Evolutionary conservation across 495 filamentous ascomycete species (phyloP).

Genomic region (Lasiosphaeriaceae sp.): DNA sequence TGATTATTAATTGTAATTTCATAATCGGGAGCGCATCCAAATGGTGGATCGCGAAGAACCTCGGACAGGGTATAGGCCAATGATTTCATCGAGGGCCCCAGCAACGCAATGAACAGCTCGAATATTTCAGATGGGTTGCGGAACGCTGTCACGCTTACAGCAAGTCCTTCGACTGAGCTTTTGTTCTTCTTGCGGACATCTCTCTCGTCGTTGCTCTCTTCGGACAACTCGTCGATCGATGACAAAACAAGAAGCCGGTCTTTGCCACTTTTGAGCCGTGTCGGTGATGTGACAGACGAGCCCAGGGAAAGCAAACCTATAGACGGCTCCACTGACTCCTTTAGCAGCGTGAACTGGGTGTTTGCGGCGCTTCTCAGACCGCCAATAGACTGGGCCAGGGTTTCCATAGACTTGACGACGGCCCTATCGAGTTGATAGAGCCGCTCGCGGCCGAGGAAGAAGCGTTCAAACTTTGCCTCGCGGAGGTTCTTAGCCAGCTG

Average conservation of each 20-base stretch:
- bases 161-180: slow-evolving; percentile 8
- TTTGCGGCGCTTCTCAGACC: slow-evolving; percentile 85
- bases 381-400: slow-evolving; percentile 84
- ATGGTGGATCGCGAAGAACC: slow-evolving; percentile 84
- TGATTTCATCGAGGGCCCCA: slow-evolving; percentile 95
- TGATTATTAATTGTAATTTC: slow-evolving; percentile 70
- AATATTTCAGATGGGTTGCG: slow-evolving; percentile 75
- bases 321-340: slow-evolving; percentile 44
- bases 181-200: background rate
- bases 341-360: slow-evolving; percentile 80
- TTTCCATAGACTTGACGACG: slow-evolving; percentile 80
- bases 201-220: slow-evolving; percentile 52
- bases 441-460: slow-evolving; percentile 74
- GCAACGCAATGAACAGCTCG: slow-evolving; percentile 74
- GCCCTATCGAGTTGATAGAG: slow-evolving; percentile 76
- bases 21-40: slow-evolving; percentile 59
- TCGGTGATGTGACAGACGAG: slow-evolving; percentile 29
- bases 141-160: slow-evolving; percentile 26
- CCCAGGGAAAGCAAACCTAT: slow-evolving; percentile 28
- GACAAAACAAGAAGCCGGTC: slow-evolving; percentile 42
- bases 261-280: slow-evolving; percentile 25
- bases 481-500: slow-evolving; percentile 74
- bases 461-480: slow-evolving; percentile 91
- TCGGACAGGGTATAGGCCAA: slow-evolving; percentile 84
- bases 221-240: slow-evolving; percentile 63